These are phyloP conservation scores for maize (Zea mays) DNA, from an alignment of 176 grass and related monocot genomes.

Conservation along the genomic window DNA sequence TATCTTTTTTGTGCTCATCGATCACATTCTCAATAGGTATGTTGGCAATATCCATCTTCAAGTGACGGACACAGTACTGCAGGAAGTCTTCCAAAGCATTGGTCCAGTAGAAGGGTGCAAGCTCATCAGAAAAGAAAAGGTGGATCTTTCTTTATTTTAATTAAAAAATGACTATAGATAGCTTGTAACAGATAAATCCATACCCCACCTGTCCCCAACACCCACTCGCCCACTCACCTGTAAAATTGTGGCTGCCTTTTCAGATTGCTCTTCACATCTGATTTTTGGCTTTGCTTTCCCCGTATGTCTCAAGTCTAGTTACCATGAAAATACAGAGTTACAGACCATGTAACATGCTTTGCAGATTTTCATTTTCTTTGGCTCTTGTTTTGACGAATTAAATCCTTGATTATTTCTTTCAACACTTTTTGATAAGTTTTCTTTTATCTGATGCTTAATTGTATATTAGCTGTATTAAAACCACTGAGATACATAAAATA, in stretches of 20 bases:
- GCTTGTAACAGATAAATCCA: background rate
- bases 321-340: background rate
- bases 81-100: constrained; percentile 91
- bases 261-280: background rate
- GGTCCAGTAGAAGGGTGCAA: constrained; percentile 97
- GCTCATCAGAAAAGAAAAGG: constrained; percentile 99
- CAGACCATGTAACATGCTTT: background rate
- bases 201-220: background rate
- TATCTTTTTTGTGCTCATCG: background rate
- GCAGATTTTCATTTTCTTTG: background rate
- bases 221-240: background rate
- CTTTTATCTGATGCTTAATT: background rate
- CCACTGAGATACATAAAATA: background rate
- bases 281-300: constrained; percentile 10
- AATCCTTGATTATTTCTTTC: background rate
- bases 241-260: background rate
- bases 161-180: background rate
- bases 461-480: background rate
- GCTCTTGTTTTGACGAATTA: background rate
- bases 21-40: constrained; percentile 60
- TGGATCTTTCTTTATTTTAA: constrained; percentile 23
- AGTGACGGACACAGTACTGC: constrained; percentile 70
- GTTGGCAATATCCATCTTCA: constrained; percentile 95
- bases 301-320: background rate
- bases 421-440: background rate